These are phyloP conservation scores for Allium fistulosum DNA, from an alignment of 106 monocot species.

Conservation along the genomic window DNA sequence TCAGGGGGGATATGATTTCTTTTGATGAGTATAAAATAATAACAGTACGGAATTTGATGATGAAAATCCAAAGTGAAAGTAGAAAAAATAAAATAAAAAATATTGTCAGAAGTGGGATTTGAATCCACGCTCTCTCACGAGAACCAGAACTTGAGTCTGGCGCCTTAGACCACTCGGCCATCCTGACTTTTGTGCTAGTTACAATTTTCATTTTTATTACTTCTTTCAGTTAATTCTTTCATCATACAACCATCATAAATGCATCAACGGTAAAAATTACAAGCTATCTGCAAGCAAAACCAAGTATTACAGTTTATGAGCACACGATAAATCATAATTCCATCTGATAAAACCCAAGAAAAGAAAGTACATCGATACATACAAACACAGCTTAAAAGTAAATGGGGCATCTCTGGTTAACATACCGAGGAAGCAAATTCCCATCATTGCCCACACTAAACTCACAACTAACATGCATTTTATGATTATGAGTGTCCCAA, in stretches of 20 bases:
- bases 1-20: too few relatives aligned
- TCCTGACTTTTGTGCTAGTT: constrained; percentile 42
- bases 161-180: constrained; percentile 99
- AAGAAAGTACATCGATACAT: neutral
- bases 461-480: constrained; percentile 35
- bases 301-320: too few relatives aligned
- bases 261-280: neutral
- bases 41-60: neutral
- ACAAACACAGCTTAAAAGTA: constrained; percentile 23
- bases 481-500: constrained; percentile 10
- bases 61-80: neutral
- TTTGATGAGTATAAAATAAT: too few relatives aligned
- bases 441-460: constrained; percentile 32
- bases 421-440: constrained; percentile 18
- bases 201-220: too few relatives aligned
- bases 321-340: neutral
- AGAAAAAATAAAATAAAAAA: neutral
- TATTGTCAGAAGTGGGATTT: neutral
- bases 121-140: constrained; percentile 81
- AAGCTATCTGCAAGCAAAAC: neutral
- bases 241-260: too few relatives aligned
- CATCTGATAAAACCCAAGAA: neutral
- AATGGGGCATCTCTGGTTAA: constrained; percentile 21
- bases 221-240: too few relatives aligned
- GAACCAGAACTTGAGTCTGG: constrained; percentile 99